phyloP scores from a whole-genome alignment of 805 yeast species.

The Debaryomyces maramus region DNA sequence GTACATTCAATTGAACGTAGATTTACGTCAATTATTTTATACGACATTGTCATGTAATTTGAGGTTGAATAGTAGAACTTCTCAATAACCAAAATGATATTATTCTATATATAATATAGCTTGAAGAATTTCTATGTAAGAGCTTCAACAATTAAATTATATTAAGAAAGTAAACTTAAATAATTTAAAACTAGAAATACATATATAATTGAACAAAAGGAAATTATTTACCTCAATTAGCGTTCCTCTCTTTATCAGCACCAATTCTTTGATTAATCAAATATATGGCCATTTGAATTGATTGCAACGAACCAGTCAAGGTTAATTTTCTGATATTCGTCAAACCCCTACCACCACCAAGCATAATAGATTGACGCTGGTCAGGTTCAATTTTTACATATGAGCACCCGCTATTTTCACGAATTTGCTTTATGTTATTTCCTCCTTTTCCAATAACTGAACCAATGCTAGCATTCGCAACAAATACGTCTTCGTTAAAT shows the following conservation, averaged over 20 bases:
- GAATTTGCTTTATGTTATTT: slow-evolving; percentile 72
- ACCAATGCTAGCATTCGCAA: slow-evolving; percentile 79
- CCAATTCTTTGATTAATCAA: slow-evolving; percentile 72
- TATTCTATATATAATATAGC: no score
- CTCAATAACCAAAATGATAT: no score
- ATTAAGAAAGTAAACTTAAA: no score
- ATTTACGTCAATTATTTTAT: no score
- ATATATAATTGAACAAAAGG: slow-evolving; percentile 1
- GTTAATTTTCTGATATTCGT: slow-evolving; percentile 57
- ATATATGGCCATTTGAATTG: slow-evolving; percentile 71
- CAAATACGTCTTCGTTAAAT: slow-evolving; percentile 66
- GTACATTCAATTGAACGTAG: no score
- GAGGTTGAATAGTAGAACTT: no score
- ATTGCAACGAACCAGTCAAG: slow-evolving; percentile 63
- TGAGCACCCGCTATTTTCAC: slow-evolving; percentile 69
- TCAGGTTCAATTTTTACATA: slow-evolving; percentile 71
- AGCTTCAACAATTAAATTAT: no score
- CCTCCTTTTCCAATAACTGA: slow-evolving; percentile 87
- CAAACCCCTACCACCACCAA: slow-evolving; percentile 45
- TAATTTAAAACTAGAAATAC: slow-evolving; percentile 1
- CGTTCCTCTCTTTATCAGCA: slow-evolving; percentile 57
- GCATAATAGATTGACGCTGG: slow-evolving; percentile 48
- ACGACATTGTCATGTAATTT: no score
- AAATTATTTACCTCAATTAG: slow-evolving; percentile 6
- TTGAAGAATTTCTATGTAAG: no score